Evolutionary conservation across 2,329 filamentous ascomycete species (phyloP).

Genomic region (Neophaeococcomyces mojaviensis): DNA sequence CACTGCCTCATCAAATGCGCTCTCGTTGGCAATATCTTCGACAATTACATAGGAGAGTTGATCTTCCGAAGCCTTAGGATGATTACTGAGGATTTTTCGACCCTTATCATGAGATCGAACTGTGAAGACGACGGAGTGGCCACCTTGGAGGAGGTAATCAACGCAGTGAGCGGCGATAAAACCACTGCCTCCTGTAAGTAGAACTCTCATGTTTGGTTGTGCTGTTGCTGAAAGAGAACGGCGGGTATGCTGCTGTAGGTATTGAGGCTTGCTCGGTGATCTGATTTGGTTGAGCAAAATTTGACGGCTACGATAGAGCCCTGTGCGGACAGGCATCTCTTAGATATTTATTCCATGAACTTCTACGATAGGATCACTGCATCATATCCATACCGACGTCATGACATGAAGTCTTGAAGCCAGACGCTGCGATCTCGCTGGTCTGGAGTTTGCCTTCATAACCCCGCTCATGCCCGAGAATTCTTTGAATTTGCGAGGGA

Average conservation of each 20-base stretch:
- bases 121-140: constrained; percentile 54
- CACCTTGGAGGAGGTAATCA: constrained; percentile 46
- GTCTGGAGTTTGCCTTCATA: no score
- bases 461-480: no score
- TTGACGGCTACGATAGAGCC: not conserved
- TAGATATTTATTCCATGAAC: not conserved
- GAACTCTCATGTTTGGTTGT: constrained; percentile 31
- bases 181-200: constrained; percentile 47
- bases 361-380: no score
- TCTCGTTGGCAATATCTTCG: constrained; percentile 61
- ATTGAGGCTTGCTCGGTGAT: not conserved
- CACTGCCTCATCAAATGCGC: constrained; percentile 61
- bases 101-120: constrained; percentile 57
- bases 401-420: not conserved
- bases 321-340: not conserved
- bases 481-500: no score
- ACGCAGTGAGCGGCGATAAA: constrained; percentile 61
- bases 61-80: constrained; percentile 45
- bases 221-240: not conserved
- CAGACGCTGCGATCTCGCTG: no score
- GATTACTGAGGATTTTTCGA: constrained; percentile 50
- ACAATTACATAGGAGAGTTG: constrained; percentile 61
- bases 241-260: not conserved
- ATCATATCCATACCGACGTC: not conserved
- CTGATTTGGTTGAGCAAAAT: not conserved